A percentile compares a stretch with the other conserved stretches of the same genome.
Conservation (phyloP, 306 rosid species). For the Malus fusca region DNA sequence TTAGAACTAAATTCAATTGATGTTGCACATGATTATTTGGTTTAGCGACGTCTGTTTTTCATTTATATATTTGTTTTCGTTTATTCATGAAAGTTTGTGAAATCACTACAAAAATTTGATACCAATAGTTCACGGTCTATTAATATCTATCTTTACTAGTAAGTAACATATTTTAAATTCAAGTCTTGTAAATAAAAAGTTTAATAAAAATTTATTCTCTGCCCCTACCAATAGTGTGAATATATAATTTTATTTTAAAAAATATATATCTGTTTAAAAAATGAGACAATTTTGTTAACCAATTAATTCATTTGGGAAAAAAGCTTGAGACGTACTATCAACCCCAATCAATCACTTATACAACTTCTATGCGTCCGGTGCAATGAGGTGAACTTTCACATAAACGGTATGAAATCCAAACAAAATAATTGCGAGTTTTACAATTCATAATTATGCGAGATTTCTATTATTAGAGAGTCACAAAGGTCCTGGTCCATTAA, state of each 20-base stretch:
- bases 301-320: not conserved
- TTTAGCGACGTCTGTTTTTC: no score
- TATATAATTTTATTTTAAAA: no score
- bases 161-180: rapidly evolving
- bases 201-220: no score
- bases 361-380: not conserved
- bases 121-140: not conserved
- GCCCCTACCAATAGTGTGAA: no score
- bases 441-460: not conserved
- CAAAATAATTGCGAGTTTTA: not conserved
- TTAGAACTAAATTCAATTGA: not conserved
- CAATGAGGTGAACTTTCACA: not conserved
- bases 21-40: not conserved
- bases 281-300: not conserved
- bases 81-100: not conserved
- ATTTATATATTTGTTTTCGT: not conserved
- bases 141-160: no score
- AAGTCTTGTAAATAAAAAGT: no score
- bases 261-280: no score
- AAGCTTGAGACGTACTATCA: not conserved
- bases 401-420: not conserved
- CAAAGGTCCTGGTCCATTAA: not conserved
- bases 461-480: not conserved
- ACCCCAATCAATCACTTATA: not conserved
- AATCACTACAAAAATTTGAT: no score